Evolutionary conservation across 2,329 filamentous ascomycete genomes (phyloP).

Genomic region (Cadophora sp.): DNA sequence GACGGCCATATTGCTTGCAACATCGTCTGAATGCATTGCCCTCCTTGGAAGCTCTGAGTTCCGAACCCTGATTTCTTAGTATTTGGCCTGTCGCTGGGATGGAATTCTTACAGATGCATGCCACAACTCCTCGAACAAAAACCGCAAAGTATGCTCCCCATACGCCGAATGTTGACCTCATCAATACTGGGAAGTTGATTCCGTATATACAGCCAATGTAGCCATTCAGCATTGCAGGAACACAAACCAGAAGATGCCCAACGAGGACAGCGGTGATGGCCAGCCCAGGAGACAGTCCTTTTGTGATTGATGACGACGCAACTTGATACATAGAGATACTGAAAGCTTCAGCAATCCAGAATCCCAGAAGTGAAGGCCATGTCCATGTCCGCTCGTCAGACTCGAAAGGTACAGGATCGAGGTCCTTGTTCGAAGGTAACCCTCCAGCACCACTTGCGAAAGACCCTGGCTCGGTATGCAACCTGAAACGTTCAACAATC

Average conservation of each 20-base stretch:
- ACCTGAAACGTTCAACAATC: conserved; percentile 28
- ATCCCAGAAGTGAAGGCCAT: conserved; percentile 35
- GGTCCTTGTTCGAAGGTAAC: conserved; percentile 33
- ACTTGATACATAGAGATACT: conserved; percentile 41
- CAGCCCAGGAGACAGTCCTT: conserved; percentile 38
- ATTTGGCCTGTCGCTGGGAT: neutral
- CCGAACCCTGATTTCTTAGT: conserved; percentile 31
- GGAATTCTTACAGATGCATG: conserved; percentile 34
- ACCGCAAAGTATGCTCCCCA: conserved; percentile 49
- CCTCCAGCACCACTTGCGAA: conserved; percentile 28
- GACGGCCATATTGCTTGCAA: conserved; percentile 58
- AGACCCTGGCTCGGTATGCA: conserved; percentile 30
- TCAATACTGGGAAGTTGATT: conserved; percentile 54
- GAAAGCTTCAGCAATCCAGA: conserved; percentile 42
- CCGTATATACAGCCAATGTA: conserved; percentile 53
- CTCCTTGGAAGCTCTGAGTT: conserved; percentile 36
- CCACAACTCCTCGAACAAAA: conserved; percentile 46
- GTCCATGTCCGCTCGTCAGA: conserved; percentile 37
- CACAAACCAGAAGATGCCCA: conserved; percentile 63
- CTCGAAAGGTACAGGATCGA: conserved; percentile 38
- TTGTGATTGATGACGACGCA: conserved; percentile 36
- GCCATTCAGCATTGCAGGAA: conserved; percentile 54
- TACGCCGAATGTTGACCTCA: conserved; percentile 52
- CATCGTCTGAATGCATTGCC: conserved; percentile 48
- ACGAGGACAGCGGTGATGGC: conserved; percentile 53